These are phyloP conservation scores for Ganoderma lucidum DNA, from an alignment of 1,284 basidiomycete species.

Conservation along the genomic window DNA sequence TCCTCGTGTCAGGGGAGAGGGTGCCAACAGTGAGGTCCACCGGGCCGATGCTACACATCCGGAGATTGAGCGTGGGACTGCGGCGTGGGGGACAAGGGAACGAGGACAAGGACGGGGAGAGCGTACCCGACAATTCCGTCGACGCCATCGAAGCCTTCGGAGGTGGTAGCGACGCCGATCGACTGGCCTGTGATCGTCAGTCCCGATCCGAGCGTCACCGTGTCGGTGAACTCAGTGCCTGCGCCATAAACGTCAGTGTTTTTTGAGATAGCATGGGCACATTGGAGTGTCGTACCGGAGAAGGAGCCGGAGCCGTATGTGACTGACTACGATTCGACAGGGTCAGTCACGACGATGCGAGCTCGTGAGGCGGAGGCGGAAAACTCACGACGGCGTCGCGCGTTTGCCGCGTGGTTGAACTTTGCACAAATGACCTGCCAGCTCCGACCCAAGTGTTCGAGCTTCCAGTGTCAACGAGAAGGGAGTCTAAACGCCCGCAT, in stretches of 20 bases:
- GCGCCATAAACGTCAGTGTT: slow-evolving; percentile 1
- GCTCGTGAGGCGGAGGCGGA: neutral
- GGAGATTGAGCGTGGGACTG: slow-evolving; percentile 7
- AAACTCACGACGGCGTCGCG: slow-evolving; percentile 46
- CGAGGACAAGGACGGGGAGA: neutral
- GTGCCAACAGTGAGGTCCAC: slow-evolving; percentile 52
- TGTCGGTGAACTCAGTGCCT: slow-evolving; percentile 55
- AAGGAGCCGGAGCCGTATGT: slow-evolving; percentile 62
- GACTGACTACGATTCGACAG: slow-evolving; percentile 47
- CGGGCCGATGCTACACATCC: slow-evolving; percentile 55
- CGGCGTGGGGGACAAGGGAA: neutral
- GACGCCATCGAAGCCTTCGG: slow-evolving; percentile 49
- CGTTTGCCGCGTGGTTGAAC: slow-evolving; percentile 53
- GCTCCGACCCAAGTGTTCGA: slow-evolving; percentile 79
- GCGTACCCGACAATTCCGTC: slow-evolving; percentile 62
- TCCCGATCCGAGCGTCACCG: slow-evolving; percentile 42
- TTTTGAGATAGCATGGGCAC: neutral
- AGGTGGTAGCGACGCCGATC: slow-evolving; percentile 60
- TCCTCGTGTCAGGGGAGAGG: slow-evolving; percentile 26
- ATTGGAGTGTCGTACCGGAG: slow-evolving; percentile 44
- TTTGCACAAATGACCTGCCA: slow-evolving; percentile 51
- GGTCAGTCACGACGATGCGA: neutral
- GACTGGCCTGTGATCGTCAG: slow-evolving; percentile 53
- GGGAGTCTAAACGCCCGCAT: slow-evolving; percentile 32
- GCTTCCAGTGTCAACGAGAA: slow-evolving; percentile 44